Evolutionary conservation across 78 protist species (phyloP).

Genomic region (Tieghemostelium lacteum): DNA sequence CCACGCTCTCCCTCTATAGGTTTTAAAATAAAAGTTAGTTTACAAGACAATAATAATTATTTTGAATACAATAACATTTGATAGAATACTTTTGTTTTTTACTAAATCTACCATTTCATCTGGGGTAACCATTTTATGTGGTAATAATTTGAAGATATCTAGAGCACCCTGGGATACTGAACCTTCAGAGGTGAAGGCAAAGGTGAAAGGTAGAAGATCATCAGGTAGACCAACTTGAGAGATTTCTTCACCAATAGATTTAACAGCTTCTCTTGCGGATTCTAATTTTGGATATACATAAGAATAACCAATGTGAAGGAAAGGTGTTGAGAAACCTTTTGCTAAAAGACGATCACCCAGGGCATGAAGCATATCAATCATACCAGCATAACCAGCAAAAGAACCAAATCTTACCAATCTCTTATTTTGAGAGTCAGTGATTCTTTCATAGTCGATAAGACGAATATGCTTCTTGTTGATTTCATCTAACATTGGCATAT

Average conservation of each 20-base stretch:
- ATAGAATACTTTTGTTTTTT: conserved; percentile 34
- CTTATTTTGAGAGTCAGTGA: conserved; percentile 72
- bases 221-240: conserved; percentile 88
- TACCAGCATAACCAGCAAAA: conserved; percentile 95
- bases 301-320: conserved; percentile 85
- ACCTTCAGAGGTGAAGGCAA: conserved; percentile 90
- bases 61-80: background rate
- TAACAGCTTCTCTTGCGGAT: conserved; percentile 84
- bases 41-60: background rate
- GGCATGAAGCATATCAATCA: conserved; percentile 89
- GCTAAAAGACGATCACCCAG: conserved; percentile 91
- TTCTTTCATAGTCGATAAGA: conserved; percentile 94
- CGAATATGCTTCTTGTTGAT: conserved; percentile 85
- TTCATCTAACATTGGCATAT: conserved; percentile 93
- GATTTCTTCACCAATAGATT: conserved; percentile 83
- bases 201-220: conserved; percentile 83
- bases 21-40: background rate
- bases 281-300: conserved; percentile 80
- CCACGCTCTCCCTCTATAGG: conserved; percentile 67
- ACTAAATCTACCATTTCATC: conserved; percentile 82
- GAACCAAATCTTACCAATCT: conserved; percentile 93
- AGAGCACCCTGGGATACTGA: conserved; percentile 88
- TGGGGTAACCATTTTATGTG: conserved; percentile 85
- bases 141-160: conserved; percentile 86
- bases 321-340: conserved; percentile 85